Evolutionary conservation across 176 grass and related monocot species (phyloP).

Genomic region (Oryza glaberrima): DNA sequence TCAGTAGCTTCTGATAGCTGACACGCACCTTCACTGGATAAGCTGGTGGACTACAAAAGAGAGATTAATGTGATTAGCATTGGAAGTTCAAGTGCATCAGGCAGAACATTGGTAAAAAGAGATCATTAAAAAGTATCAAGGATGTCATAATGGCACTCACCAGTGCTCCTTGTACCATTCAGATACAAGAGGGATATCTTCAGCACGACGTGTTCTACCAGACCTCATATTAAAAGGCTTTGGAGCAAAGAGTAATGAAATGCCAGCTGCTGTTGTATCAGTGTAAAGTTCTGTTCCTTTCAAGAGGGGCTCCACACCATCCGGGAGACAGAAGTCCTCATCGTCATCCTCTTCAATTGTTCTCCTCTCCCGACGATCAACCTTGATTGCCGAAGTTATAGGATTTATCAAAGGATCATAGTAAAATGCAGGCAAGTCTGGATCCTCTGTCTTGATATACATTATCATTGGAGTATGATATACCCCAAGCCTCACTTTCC

Average conservation of each 20-base stretch:
- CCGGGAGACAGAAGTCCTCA: slow-evolving; percentile 82
- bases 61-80: slow-evolving; percentile 29
- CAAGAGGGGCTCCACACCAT: slow-evolving; percentile 84
- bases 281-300: slow-evolving; percentile 67
- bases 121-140: background rate
- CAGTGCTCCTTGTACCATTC: slow-evolving; percentile 99
- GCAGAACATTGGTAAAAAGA: background rate
- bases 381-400: slow-evolving; percentile 79
- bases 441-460: slow-evolving; percentile 99
- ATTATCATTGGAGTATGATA: slow-evolving; percentile 99
- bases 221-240: slow-evolving; percentile 96
- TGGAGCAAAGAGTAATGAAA: slow-evolving; percentile 91
- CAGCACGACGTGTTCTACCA: slow-evolving; percentile 83
- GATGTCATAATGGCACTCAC: slow-evolving; percentile 44
- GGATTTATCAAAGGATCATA: slow-evolving; percentile 98
- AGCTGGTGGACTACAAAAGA: slow-evolving; percentile 78
- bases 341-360: slow-evolving; percentile 71
- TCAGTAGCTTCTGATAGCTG: slow-evolving; percentile 95
- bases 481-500: slow-evolving; percentile 89
- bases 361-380: slow-evolving; percentile 73
- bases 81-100: background rate
- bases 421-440: slow-evolving; percentile 97
- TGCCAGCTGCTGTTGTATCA: slow-evolving; percentile 92
- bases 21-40: slow-evolving; percentile 99
- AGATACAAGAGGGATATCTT: slow-evolving; percentile 97